These are phyloP conservation scores for Holtermanniella nyarrowii DNA, from an alignment of 768 basidiomycete genomes.

Conservation along the genomic window DNA sequence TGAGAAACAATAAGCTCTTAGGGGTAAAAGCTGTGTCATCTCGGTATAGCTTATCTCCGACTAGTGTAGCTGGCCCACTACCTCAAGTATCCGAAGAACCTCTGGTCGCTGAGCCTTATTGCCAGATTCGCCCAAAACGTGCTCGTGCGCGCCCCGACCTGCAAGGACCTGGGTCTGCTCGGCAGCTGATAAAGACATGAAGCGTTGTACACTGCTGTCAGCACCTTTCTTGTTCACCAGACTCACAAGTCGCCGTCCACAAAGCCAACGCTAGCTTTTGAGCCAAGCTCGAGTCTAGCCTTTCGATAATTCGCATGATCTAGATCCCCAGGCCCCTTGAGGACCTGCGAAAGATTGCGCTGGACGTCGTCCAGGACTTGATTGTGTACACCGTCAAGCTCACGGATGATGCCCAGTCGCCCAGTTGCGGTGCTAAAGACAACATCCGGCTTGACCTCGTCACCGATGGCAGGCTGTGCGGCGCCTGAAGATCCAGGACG, in stretches of 20 bases:
- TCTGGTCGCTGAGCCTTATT: slow-evolving; percentile 15
- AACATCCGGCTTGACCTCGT: slow-evolving; percentile 23
- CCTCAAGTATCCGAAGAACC: slow-evolving; percentile 28
- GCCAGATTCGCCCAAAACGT: slow-evolving; percentile 5
- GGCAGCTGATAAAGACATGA: slow-evolving; percentile 16
- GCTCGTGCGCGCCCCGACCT: slow-evolving; percentile 19
- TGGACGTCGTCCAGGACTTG: slow-evolving; percentile 31
- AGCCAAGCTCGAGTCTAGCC: slow-evolving; percentile 20
- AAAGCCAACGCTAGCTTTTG: slow-evolving; percentile 31
- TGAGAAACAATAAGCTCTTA: too few species aligned
- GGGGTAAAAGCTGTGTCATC: too few species aligned
- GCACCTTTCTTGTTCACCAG: not conserved
- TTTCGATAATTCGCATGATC: slow-evolving; percentile 21
- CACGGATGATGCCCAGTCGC: slow-evolving; percentile 33
- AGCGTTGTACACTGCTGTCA: slow-evolving; percentile 32
- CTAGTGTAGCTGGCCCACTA: slow-evolving; percentile 23
- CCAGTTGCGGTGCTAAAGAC: slow-evolving; percentile 34
- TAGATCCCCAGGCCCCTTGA: slow-evolving; percentile 25
- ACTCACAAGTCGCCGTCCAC: slow-evolving; percentile 40
- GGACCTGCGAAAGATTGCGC: slow-evolving; percentile 30
- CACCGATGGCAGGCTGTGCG: slow-evolving; percentile 14
- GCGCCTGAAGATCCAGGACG: slow-evolving; percentile 1
- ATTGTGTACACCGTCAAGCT: slow-evolving; percentile 21
- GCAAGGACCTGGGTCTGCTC: slow-evolving; percentile 20
- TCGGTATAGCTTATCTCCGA: too few species aligned